Base-by-base conservation (phyloP, 345 rosid genomes). In the Cochlearia excelsa region DNA sequence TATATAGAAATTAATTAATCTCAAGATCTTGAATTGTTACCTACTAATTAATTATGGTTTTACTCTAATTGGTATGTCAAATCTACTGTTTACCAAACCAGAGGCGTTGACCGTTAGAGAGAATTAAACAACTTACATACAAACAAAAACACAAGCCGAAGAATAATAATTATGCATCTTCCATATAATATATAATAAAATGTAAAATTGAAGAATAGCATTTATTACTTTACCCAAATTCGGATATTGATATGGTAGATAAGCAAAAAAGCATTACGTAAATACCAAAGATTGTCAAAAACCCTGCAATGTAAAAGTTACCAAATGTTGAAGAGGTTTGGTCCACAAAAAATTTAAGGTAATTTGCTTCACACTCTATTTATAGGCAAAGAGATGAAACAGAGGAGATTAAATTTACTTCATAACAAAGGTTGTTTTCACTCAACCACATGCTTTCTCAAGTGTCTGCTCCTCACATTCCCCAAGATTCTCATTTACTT, bases 371-470 rank as follows among this genome's bases (percentile, higher is more conserved):
- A 74, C 72, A 54, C 66, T 51, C 85, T 83, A 67, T 72, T 61
- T 74, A 49, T 74, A 67, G 90, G 76, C 72, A 67, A 74, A 43
- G 77, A 75, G 63, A 70, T 57, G 71, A 52, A 61, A 70, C 91
- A 87, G 91, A 43, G 57, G 54, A 46, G 72, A 82, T 78, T 87
- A 73, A 84, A 81, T 73, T 16, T 79, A 61, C 67, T 77, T 71
- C 67, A 69, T 68, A n/a, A 61, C 72, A 71, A 75, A 67, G 73
- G 83, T 79, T 78, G 73, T 85, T 85, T 78, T 82, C 91, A 76
- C 72, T 80, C 89, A 87, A 82, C 94, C 66, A 71, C 79, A 79
- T 70, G 68, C 70, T 74, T 82, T 81, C 87, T 83, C 88, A 81
- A 77, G 86, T 79, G 82, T 79, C 71, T 72, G 75, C 63, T 63